Evolutionary conservation across 805 yeast species (phyloP).

Genomic region (Starmerella bombi): DNA sequence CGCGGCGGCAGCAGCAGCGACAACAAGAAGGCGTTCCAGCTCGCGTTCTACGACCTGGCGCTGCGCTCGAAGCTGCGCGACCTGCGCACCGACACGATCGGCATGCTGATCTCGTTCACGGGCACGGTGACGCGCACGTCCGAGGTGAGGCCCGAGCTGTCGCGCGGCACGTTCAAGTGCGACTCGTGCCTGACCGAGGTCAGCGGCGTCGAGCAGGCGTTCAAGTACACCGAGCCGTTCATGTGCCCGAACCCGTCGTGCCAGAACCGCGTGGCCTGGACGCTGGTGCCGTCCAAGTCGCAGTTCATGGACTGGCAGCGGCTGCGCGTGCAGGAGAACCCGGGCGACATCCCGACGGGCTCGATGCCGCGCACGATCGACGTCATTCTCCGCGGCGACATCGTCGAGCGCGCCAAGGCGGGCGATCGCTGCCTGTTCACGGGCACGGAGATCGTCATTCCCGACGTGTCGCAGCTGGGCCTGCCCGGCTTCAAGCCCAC

Average conservation of each 20-base stretch:
- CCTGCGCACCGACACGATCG: slow-evolving; percentile 77
- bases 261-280: slow-evolving; percentile 75
- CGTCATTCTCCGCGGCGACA: slow-evolving; percentile 81
- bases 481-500: slow-evolving; percentile 89
- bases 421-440: slow-evolving; percentile 92
- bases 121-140: slow-evolving; percentile 95
- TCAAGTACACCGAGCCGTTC: slow-evolving; percentile 89
- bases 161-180: slow-evolving; percentile 75
- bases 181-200: slow-evolving; percentile 74
- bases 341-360: slow-evolving; percentile 95
- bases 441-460: slow-evolving; percentile 88
- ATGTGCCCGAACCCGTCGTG: slow-evolving; percentile 81
- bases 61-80: slow-evolving; percentile 75
- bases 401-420: slow-evolving; percentile 92
- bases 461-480: slow-evolving; percentile 87
- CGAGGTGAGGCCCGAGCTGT: slow-evolving; percentile 91
- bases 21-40: slow-evolving; percentile 68
- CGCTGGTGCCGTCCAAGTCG: slow-evolving; percentile 68
- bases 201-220: slow-evolving; percentile 82
- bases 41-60: slow-evolving; percentile 79
- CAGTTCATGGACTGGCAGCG: slow-evolving; percentile 94
- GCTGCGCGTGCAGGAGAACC: slow-evolving; percentile 86
- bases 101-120: slow-evolving; percentile 66
- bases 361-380: slow-evolving; percentile 97
- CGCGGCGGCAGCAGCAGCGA: slow-evolving; percentile 27